Conservation (phyloP, 805 yeast species). For the Phaffomyces thermotolerans region DNA sequence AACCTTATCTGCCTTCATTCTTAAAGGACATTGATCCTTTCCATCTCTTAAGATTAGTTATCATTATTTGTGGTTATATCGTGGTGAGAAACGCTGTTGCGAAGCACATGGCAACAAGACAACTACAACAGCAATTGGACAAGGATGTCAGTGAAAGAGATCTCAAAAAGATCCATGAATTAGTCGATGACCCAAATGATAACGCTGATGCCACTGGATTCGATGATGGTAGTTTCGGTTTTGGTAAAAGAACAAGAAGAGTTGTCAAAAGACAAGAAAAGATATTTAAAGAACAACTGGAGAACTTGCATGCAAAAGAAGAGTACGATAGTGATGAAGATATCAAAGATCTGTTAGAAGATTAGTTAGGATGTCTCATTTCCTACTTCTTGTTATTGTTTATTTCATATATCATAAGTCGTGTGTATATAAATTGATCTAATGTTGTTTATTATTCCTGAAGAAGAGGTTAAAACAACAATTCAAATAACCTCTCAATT, state of each 20-base stretch:
- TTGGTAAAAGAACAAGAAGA: constrained; percentile 72
- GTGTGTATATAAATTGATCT: neutral
- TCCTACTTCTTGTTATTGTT: neutral
- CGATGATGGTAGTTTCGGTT: constrained; percentile 52
- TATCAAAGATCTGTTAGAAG: constrained; percentile 61
- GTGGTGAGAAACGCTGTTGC: constrained; percentile 49
- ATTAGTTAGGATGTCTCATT: constrained; percentile 9
- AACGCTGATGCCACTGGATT: constrained; percentile 29
- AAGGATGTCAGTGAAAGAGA: constrained; percentile 39
- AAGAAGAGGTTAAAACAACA: no score
- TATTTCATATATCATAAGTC: neutral
- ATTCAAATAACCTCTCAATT: neutral
- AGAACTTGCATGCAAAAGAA: constrained; percentile 36
- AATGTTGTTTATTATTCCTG: no score
- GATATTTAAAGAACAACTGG: constrained; percentile 39
- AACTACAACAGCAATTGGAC: constrained; percentile 45
- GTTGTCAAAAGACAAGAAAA: constrained; percentile 49
- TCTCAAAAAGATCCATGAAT: constrained; percentile 23
- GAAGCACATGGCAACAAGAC: constrained; percentile 50
- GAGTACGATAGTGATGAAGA: constrained; percentile 55
- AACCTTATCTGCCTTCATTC: no score
- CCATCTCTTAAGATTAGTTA: constrained; percentile 39
- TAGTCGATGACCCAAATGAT: constrained; percentile 31
- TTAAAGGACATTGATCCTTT: constrained; percentile 33
- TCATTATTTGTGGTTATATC: constrained; percentile 57